Conservation (phyloP, 1,139 yeast species). For the Candida sanyaensis region DNA sequence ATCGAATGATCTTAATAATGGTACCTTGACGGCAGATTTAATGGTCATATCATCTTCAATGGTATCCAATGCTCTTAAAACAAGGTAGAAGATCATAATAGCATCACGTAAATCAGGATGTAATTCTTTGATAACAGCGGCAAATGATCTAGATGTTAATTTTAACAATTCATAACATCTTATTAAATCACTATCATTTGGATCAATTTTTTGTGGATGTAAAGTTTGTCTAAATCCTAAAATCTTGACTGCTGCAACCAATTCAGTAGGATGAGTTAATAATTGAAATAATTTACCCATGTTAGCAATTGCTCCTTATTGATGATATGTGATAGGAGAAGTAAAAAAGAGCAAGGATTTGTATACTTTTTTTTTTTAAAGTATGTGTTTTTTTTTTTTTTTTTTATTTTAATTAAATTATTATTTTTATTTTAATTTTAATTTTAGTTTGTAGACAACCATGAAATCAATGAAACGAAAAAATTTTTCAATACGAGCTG, state of each 20-base stretch:
- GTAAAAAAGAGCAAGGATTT: too few relatives aligned
- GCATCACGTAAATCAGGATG: conserved; percentile 87
- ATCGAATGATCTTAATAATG: conserved; percentile 70
- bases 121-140: conserved; percentile 86
- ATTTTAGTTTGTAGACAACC: background rate
- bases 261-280: conserved; percentile 69
- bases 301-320: background rate
- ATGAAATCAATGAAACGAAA: background rate
- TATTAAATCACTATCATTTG: conserved; percentile 26
- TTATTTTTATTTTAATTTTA: too few relatives aligned
- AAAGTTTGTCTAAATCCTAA: conserved; percentile 54
- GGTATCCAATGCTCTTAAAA: conserved; percentile 91
- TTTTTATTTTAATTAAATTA: too few relatives aligned
- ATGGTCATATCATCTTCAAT: conserved; percentile 96
- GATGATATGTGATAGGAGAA: too few relatives aligned
- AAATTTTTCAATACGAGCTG: background rate
- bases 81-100: conserved; percentile 79
- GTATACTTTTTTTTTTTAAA: too few relatives aligned
- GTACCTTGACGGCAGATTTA: conserved; percentile 68
- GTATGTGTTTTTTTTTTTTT: too few relatives aligned
- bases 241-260: conserved; percentile 66
- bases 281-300: conserved; percentile 75
- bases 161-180: conserved; percentile 72
- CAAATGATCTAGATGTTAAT: conserved; percentile 85
- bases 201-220: conserved; percentile 33